Percentiles rank a stretch among this genome's conserved stretches.
Evolutionary conservation across 805 yeast genomes (phyloP).

Genomic region (Yarrowia divulgata): DNA sequence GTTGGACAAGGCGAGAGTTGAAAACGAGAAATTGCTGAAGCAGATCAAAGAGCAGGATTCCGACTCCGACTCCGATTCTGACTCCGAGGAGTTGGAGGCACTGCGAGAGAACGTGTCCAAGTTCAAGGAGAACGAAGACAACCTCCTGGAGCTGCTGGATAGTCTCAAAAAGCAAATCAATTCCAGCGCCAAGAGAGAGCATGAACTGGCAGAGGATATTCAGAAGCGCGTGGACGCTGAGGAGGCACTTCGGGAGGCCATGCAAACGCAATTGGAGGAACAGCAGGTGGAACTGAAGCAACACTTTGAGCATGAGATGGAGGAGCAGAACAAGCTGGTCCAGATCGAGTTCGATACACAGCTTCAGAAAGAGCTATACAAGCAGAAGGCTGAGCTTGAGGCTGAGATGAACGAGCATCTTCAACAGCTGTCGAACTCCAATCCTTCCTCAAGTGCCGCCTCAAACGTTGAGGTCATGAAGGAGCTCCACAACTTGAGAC

Average conservation of each 20-base stretch:
- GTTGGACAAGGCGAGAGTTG: constrained; percentile 7
- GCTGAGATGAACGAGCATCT: constrained; percentile 26
- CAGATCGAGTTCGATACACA: constrained; percentile 29
- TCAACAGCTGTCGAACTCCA: constrained; percentile 13
- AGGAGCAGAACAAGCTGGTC: constrained; percentile 19
- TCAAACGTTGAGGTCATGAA: constrained; percentile 21
- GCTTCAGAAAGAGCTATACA: constrained; percentile 16
- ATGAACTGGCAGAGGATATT: neutral
- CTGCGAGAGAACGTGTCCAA: neutral
- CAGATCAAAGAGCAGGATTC: constrained; percentile 9
- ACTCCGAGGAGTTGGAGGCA: constrained; percentile 17
- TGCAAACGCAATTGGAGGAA: constrained; percentile 14
- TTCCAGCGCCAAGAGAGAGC: neutral
- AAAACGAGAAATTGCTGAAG: constrained; percentile 5
- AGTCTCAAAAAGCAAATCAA: neutral
- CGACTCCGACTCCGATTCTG: neutral
- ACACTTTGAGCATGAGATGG: constrained; percentile 23
- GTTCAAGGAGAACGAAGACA: constrained; percentile 23
- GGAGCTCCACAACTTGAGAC: constrained; percentile 22
- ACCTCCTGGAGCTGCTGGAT: constrained; percentile 1
- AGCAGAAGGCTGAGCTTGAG: constrained; percentile 9
- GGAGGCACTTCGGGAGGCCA: constrained; percentile 18
- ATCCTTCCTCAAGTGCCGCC: neutral
- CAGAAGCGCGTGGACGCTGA: constrained; percentile 5
- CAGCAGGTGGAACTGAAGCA: constrained; percentile 16